Percentiles rank a stretch among this genome's conserved stretches.
These are phyloP conservation scores for Casuarina equisetifolia DNA, from an alignment of 306 rosid genomes.

Conservation along the genomic window DNA sequence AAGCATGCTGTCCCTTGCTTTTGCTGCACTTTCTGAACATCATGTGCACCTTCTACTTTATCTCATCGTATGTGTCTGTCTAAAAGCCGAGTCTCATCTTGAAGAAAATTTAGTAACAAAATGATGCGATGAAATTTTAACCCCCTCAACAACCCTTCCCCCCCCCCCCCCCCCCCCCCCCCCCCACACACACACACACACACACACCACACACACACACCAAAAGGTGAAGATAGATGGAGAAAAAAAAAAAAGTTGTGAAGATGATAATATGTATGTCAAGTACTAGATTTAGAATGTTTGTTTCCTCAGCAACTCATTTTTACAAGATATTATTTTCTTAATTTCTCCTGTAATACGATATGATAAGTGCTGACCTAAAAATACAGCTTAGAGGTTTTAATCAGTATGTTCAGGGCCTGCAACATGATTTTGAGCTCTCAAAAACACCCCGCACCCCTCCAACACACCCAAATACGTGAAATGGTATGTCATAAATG, in stretches of 20 bases:
- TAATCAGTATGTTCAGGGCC: background rate
- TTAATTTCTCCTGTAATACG: background rate
- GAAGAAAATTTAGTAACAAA: background rate
- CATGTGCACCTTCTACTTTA: background rate
- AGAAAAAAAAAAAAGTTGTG: background rate
- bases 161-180: too few species aligned
- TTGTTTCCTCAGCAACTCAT: background rate
- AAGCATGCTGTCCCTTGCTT: slow-evolving; percentile 8
- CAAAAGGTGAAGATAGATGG: background rate
- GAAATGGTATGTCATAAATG: too few species aligned
- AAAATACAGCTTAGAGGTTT: background rate
- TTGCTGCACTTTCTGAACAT: background rate
- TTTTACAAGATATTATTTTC: background rate
- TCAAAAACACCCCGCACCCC: background rate
- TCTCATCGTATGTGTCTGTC: background rate
- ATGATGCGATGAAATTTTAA: background rate
- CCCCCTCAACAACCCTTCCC: too few species aligned
- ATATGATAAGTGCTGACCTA: background rate
- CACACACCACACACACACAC: too few species aligned
- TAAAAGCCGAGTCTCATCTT: background rate
- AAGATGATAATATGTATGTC: background rate
- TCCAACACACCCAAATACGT: too few species aligned
- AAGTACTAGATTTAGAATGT: background rate
- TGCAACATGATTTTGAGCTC: background rate
- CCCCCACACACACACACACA: too few species aligned